Conservation (phyloP, 78 protist species). For the Tieghemostelium lacteum region DNA sequence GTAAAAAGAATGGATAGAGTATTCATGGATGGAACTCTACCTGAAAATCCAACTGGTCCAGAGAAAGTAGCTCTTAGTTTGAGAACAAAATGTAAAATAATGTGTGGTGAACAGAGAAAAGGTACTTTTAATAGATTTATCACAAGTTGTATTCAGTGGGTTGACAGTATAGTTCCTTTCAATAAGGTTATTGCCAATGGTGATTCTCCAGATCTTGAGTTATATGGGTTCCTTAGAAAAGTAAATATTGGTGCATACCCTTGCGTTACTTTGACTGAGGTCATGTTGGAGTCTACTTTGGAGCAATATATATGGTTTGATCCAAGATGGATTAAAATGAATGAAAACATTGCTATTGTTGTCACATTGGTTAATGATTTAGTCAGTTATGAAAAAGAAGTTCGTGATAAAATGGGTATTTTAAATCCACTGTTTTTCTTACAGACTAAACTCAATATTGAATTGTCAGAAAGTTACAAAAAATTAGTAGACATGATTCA, state of each 20-base stretch:
- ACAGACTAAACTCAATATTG: slow-evolving; percentile 18
- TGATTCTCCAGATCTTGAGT: slow-evolving; percentile 49
- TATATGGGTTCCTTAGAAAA: slow-evolving; percentile 66
- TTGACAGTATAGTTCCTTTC: slow-evolving; percentile 65
- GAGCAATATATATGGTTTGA: slow-evolving; percentile 44
- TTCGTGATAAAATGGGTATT: slow-evolving; percentile 41
- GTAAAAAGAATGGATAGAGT: slow-evolving; percentile 49
- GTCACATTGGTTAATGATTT: slow-evolving; percentile 60
- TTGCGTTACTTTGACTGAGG: slow-evolving; percentile 60
- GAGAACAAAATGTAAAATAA: slow-evolving; percentile 28
- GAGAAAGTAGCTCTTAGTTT: slow-evolving; percentile 46
- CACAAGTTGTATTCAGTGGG: slow-evolving; percentile 75
- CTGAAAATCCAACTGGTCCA: slow-evolving; percentile 56
- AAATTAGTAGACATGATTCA: slow-evolving; percentile 43
- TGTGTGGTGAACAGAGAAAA: slow-evolving; percentile 56
- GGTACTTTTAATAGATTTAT: slow-evolving; percentile 70
- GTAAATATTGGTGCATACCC: slow-evolving; percentile 76
- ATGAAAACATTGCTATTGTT: slow-evolving; percentile 70
- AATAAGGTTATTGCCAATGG: slow-evolving; percentile 48
- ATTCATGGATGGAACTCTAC: slow-evolving; percentile 41
- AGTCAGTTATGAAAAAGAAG: slow-evolving; percentile 65
- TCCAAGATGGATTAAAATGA: slow-evolving; percentile 79
- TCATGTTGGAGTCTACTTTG: slow-evolving; percentile 40
- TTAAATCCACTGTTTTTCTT: slow-evolving; percentile 58
- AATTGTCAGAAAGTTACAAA: slow-evolving; percentile 30